A percentile compares a stretch with the other conserved stretches of the same genome.
phyloP scores from a whole-genome alignment of 2,329 filamentous ascomycete genomes.

The Colletotrichum eremochloae region DNA sequence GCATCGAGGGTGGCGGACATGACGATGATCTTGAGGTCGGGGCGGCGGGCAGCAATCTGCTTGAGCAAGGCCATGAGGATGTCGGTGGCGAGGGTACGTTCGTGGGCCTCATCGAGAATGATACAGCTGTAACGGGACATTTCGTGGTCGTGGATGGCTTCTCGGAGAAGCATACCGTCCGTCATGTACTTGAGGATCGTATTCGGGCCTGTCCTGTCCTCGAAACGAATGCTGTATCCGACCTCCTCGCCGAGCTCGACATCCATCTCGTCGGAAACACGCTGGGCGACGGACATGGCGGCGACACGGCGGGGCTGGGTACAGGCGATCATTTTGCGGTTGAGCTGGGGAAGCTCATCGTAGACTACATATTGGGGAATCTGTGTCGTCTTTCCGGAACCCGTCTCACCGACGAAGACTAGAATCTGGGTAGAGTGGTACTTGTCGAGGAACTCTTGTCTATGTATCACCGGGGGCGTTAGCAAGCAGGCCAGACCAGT shows the following conservation, averaged over 20 bases:
- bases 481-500: constrained; percentile 30
- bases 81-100: constrained; percentile 96
- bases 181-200: constrained; percentile 99
- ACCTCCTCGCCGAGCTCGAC: constrained; percentile 94
- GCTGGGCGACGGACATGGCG: constrained; percentile 98
- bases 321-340: constrained; percentile 92
- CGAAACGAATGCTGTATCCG: constrained; percentile 98
- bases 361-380: constrained; percentile 98
- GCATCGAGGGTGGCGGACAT: constrained; percentile 99
- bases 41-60: constrained; percentile 83
- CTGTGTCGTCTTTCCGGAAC: constrained; percentile 99
- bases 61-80: constrained; percentile 97
- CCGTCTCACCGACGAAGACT: constrained; percentile 98
- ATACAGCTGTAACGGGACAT: constrained; percentile 96
- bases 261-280: constrained; percentile 97
- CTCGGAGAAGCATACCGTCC: constrained; percentile 96
- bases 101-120: constrained; percentile 98
- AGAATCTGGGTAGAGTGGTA: constrained; percentile 96
- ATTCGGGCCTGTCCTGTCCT: constrained; percentile 89
- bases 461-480: constrained; percentile 48
- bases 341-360: constrained; percentile 91
- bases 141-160: constrained; percentile 96
- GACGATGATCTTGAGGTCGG: constrained; percentile 97
- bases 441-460: constrained; percentile 91
- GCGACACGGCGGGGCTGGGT: constrained; percentile 98